These are phyloP conservation scores for Beauveria sp. DNA, from an alignment of 2,329 filamentous ascomycete genomes.

Conservation along the genomic window DNA sequence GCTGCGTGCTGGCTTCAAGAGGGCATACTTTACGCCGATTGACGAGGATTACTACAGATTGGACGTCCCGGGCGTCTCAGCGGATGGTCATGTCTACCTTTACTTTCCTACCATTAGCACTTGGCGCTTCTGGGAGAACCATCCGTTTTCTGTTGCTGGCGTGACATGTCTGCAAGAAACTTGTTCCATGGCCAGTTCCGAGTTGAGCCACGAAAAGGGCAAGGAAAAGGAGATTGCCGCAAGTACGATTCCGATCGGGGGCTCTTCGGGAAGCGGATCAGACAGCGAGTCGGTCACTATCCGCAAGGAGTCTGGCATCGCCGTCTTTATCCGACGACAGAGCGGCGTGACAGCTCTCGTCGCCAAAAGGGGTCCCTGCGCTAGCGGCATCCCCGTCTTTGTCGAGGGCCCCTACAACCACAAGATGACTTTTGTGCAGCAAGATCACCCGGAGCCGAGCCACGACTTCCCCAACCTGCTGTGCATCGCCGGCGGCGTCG, in stretches of 20 bases:
- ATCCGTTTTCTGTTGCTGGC: conserved; percentile 25
- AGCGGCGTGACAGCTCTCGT: conserved; percentile 19
- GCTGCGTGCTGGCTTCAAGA: conserved; percentile 18
- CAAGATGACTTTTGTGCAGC: conserved; percentile 15
- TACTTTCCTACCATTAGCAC: conserved; percentile 23
- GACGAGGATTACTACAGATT: conserved; percentile 24
- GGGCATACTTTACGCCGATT: conserved; percentile 20
- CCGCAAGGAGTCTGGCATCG: conserved; percentile 18
- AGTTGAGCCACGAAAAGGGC: conserved; percentile 10
- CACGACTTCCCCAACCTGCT: conserved; percentile 20
- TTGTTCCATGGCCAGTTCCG: background rate
- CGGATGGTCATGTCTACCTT: conserved; percentile 22
- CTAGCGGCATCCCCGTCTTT: conserved; percentile 19
- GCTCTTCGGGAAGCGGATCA: conserved; percentile 1
- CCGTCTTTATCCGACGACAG: conserved; percentile 20
- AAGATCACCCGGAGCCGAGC: conserved; percentile 10
- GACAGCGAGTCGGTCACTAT: background rate
- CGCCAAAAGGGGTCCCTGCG: conserved; percentile 12
- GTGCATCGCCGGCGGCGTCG: conserved; percentile 25
- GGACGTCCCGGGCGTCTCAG: conserved; percentile 20
- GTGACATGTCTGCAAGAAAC: conserved; percentile 12
- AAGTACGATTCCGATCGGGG: background rate
- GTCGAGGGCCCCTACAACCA: conserved; percentile 24
- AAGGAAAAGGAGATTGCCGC: conserved; percentile 13
- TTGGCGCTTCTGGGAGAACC: conserved; percentile 26